Conservation (phyloP, 164 flowering plant species). For the Akebia trifoliata region DNA sequence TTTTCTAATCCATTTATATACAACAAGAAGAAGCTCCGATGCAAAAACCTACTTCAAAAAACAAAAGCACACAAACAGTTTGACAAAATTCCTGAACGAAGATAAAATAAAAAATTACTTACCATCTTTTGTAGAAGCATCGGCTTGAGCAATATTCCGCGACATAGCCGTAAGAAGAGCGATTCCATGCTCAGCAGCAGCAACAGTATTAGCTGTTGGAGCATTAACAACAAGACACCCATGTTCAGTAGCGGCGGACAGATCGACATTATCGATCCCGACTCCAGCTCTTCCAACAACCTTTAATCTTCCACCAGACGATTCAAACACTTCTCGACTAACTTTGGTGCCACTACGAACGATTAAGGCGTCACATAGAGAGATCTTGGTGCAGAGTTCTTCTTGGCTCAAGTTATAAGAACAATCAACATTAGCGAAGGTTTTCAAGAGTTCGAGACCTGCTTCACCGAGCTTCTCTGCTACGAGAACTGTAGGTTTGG, state of each 20-base stretch:
- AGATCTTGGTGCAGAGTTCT: conserved; percentile 87
- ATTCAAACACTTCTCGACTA: conserved; percentile 69
- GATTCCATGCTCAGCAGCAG: conserved; percentile 89
- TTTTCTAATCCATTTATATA: too few species aligned
- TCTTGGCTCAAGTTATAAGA: conserved; percentile 66
- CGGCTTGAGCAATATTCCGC: conserved; percentile 75
- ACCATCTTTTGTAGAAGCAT: conserved; percentile 84
- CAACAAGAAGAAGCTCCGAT: too few species aligned
- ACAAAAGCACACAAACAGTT: not conserved
- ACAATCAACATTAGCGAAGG: conserved; percentile 77
- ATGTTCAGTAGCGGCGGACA: conserved; percentile 74
- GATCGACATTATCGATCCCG: conserved; percentile 86
- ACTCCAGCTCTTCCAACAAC: conserved; percentile 94
- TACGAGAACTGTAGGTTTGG: conserved; percentile 82
- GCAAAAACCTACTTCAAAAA: not conserved
- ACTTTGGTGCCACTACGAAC: conserved; percentile 90
- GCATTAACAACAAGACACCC: conserved; percentile 89
- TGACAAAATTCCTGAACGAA: conserved; percentile 19
- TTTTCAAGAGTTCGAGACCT: conserved; percentile 54
- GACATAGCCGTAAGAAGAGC: conserved; percentile 77
- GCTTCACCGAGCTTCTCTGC: conserved; percentile 85
- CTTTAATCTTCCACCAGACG: conserved; percentile 64
- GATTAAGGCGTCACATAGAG: conserved; percentile 84
- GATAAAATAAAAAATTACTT: not conserved
- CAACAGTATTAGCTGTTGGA: conserved; percentile 78